Base-by-base conservation (phyloP, 2,329 filamentous ascomycete species). In the Aspergillus persii region DNA sequence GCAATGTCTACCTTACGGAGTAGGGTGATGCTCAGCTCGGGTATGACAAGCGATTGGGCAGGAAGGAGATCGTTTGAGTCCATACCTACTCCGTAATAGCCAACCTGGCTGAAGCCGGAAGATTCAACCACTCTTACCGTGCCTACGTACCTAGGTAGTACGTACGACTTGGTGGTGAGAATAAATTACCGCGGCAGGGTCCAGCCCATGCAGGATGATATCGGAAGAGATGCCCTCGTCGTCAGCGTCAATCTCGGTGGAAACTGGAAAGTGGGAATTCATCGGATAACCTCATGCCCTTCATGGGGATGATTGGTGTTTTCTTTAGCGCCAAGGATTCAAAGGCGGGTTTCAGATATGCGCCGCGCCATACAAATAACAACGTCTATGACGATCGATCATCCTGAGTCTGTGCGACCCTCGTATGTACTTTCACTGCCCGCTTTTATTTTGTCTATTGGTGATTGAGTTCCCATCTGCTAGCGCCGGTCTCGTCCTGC, bases 281-380 rank as follows among this genome's bases (percentile, higher is more conserved):
- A 30, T 47, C 36, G 33, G 33, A 57, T 39, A 59, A 29, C 29
- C 31, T 52, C 53, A 54, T 33, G 15, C 27, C 30, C n/a, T 47
- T 53, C 53, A 31, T n/a, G 11, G 47, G 27, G 18, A 52, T 59
- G 51, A 64, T 64, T 64, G 62, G 62, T 46, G 51, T 52, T 50
- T 50, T 11, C 12, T 12, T 62, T 36, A 15, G 26, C 49, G 62
- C 62, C 62, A 64, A 64, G 62, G 56, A 53, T 61, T 48, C 52
- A 54, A 53, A 61, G 50, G 50, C 55, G 52, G 54, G 62, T 64
- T 64, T 64, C 60, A 62, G 62, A 62, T 58, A 59, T 47, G 54
- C 41, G 36, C 56, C 39, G 55, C 26, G 50, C 57, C 29, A 62
- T 50, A 62, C 51, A 29, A 47, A 58, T 23, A 23, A 23, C 18